Evolutionary conservation across 2,329 filamentous ascomycete genomes (phyloP).

Genomic region (Rhynchosporium agropyri): DNA sequence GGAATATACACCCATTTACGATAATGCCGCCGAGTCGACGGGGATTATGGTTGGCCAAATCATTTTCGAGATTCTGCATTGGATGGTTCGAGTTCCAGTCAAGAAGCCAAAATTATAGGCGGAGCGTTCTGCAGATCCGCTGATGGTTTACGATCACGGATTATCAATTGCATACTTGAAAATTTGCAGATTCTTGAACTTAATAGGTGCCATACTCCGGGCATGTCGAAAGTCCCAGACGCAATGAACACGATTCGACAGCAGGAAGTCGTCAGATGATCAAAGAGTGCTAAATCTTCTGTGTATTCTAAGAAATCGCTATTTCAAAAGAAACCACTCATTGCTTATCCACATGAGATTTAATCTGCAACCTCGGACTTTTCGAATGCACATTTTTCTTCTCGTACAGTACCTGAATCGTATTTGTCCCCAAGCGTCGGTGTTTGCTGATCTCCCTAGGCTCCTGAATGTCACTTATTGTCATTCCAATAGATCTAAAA

Average conservation of each 20-base stretch:
- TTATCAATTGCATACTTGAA: neutral
- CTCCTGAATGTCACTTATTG: neutral
- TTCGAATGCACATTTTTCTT: neutral
- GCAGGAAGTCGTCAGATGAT: too few relatives aligned
- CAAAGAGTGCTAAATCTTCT: too few relatives aligned
- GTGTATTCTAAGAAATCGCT: too few relatives aligned
- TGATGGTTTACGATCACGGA: neutral
- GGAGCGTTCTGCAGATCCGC: neutral
- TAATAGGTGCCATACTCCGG: too few relatives aligned
- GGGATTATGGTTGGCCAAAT: slow-evolving; percentile 38
- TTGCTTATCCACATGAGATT: too few relatives aligned
- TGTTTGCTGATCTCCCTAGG: neutral
- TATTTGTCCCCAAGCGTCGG: neutral
- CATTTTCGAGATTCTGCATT: slow-evolving; percentile 40
- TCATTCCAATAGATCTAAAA: neutral
- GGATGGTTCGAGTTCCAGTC: slow-evolving; percentile 40
- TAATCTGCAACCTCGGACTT: neutral
- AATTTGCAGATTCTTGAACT: neutral
- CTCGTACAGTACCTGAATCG: neutral
- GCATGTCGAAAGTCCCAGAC: too few relatives aligned
- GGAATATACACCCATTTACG: slow-evolving; percentile 41
- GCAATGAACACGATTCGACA: too few relatives aligned
- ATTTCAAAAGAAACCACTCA: too few relatives aligned
- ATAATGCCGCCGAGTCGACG: slow-evolving; percentile 41
- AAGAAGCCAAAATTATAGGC: slow-evolving; percentile 24